A percentile compares a stretch with the other conserved stretches of the same genome.
Conservation (phyloP, 1,139 yeast genomes). For the Scheffersomyces illinoinensis region DNA sequence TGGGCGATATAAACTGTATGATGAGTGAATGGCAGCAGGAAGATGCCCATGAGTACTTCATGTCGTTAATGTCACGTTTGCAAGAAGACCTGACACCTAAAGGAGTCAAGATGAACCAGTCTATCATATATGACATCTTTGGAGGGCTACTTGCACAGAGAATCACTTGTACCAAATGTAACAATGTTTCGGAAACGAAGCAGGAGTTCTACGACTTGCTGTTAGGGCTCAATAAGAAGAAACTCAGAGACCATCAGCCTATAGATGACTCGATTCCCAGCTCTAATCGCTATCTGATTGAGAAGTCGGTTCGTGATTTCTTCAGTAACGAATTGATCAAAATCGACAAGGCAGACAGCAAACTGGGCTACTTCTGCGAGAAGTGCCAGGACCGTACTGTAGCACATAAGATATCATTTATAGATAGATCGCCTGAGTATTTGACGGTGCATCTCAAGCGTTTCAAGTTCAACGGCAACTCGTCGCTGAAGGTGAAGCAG, state of each 20-base stretch:
- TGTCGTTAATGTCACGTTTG: conserved; percentile 82
- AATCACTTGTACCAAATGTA: conserved; percentile 80
- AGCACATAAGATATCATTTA: conserved; percentile 74
- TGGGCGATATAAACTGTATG: conserved; percentile 90
- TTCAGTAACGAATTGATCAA: conserved; percentile 78
- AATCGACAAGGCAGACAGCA: conserved; percentile 60
- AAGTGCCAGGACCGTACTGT: conserved; percentile 75
- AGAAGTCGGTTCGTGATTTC: conserved; percentile 73
- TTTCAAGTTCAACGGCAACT: conserved; percentile 78
- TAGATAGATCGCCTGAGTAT: conserved; percentile 85
- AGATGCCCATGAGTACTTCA: conserved; percentile 94
- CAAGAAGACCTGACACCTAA: conserved; percentile 93
- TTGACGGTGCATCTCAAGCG: conserved; percentile 84
- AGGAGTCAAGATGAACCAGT: conserved; percentile 76
- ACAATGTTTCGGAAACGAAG: conserved; percentile 79
- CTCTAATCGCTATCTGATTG: conserved; percentile 56
- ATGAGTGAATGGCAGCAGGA: conserved; percentile 98
- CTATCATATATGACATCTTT: conserved; percentile 87
- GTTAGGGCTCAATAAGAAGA: conserved; percentile 60
- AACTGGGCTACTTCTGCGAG: conserved; percentile 80
- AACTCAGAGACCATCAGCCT: conserved; percentile 22
- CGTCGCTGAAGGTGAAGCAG: conserved; percentile 84
- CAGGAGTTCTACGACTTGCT: conserved; percentile 95
- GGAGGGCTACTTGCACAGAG: conserved; percentile 87
- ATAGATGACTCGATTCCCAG: conserved; percentile 6